Evolutionary conservation across 2,329 filamentous ascomycete genomes (phyloP), one percentile per base, ranked within the genome.

Genomic region (Colletotrichum spinosum): DNA sequence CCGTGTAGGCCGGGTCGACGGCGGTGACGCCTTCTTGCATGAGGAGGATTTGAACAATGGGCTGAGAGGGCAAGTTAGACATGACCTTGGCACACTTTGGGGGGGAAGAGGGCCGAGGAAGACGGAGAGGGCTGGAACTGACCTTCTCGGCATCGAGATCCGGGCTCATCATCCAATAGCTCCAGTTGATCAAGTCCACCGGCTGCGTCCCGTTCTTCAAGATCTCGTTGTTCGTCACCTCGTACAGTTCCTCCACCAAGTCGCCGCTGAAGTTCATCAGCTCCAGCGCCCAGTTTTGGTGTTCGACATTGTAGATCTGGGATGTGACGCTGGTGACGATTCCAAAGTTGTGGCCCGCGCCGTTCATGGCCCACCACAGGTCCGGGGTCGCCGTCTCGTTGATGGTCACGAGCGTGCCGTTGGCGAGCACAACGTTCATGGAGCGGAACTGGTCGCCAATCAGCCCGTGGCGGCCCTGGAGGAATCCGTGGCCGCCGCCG

Each of bases 341-440:
- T 8, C 85, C 86, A 60, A 88, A 88, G 71, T 88, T 88, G 68
- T 87, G 84, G 2, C 85, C 86, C 1, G 85, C 86, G 2, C 86
- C 86, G 55, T 79, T 76, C 62, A 88, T 77, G 1, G 79, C 86
- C 86, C 86, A 89, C 74, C 79, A 88, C 2, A 89, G 79, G 42
- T 88, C 84, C 0, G 80, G 79, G 8, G 75, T 72, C 35, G 73
- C 70, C 59, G 79, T 72, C n/a, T 46, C 41, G 41, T 15, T 55
- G 3, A 83, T 72, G 0, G 75, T 80, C 4, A 73, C 62, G 52
- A 78, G 52, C 9, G 70, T 76, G 11, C 85, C 84, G 63, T 84
- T 74, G 4, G 84, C 82, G 0, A 86, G 76, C 0, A 87, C 84
- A 1, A 88, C 69, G 13, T 83, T 79, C 73, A 84, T 73, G 0